phyloP scores from a whole-genome alignment of 305 asterid genomes.

The Rubia peregrina region DNA sequence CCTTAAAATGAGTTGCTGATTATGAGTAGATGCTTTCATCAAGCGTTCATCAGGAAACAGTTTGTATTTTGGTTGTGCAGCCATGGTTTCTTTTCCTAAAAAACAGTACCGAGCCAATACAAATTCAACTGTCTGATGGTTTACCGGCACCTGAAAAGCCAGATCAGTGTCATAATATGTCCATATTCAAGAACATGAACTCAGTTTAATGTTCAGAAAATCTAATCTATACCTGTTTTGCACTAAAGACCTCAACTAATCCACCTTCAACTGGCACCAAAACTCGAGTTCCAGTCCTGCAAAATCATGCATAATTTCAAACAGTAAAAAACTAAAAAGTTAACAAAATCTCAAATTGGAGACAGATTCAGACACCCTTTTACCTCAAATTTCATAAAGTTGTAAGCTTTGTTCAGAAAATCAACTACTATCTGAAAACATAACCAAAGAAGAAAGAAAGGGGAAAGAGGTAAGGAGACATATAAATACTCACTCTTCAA shows the following conservation, averaged over 20 bases:
- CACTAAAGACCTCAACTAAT: conserved; percentile 53
- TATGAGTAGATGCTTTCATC: conserved; percentile 22
- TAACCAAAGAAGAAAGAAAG: background rate
- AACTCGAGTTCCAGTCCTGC: conserved; percentile 74
- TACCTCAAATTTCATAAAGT: background rate
- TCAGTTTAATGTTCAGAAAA: background rate
- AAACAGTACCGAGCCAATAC: conserved; percentile 29
- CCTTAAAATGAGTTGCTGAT: conserved; percentile 9
- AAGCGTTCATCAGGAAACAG: conserved; percentile 19
- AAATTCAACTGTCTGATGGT: conserved; percentile 45
- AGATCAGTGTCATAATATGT: background rate
- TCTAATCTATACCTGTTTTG: conserved; percentile 36
- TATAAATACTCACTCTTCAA: conserved; percentile 18
- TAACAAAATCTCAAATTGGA: background rate
- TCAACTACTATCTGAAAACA: background rate
- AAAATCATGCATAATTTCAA: conserved; percentile 1
- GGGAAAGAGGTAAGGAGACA: background rate
- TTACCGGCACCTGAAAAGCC: conserved; percentile 43
- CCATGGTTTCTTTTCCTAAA: conserved; percentile 34
- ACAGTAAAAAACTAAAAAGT: background rate
- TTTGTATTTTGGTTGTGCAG: conserved; percentile 18
- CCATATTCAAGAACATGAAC: background rate
- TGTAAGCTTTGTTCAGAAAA: background rate
- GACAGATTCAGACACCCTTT: background rate
- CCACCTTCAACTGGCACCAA: conserved; percentile 61